phyloP scores from a whole-genome alignment of 2,329 filamentous ascomycete genomes.

The Fusarium sublunatum region DNA sequence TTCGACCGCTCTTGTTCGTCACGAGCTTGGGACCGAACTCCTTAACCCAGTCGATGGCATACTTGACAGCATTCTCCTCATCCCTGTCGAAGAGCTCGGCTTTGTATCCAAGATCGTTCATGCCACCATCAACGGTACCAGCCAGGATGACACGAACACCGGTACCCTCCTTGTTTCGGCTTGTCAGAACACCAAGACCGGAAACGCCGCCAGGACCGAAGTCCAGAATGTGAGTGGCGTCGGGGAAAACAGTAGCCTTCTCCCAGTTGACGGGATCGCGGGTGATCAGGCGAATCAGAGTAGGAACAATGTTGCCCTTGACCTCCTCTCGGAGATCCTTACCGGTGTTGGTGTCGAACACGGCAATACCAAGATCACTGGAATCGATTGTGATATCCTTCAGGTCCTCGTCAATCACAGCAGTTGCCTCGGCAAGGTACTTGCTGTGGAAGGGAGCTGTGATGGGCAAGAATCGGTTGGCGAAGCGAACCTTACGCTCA shows the following conservation, averaged over 20 bases:
- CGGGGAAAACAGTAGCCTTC: conserved; percentile 88
- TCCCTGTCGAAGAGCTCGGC: conserved; percentile 97
- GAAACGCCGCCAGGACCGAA: conserved; percentile 98
- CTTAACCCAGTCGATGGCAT: conserved; percentile 96
- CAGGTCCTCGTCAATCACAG: conserved; percentile 86
- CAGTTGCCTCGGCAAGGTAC: conserved; percentile 85
- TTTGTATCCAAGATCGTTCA: conserved; percentile 95
- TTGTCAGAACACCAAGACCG: conserved; percentile 93
- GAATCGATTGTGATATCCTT: conserved; percentile 82
- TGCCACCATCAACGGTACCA: conserved; percentile 90
- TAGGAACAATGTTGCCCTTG: conserved; percentile 83
- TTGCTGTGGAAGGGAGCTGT: conserved; percentile 98
- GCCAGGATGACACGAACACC: conserved; percentile 96
- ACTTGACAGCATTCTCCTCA: conserved; percentile 93
- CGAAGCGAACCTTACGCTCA: conserved; percentile 94
- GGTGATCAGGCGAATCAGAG: conserved; percentile 91
- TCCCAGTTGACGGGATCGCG: conserved; percentile 97
- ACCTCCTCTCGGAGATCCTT: conserved; percentile 80
- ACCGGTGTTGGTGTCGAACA: conserved; percentile 91
- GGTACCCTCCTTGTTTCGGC: conserved; percentile 98
- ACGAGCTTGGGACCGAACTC: conserved; percentile 94
- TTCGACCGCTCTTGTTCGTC: conserved; percentile 88
- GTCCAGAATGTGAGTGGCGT: conserved; percentile 93
- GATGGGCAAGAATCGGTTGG: conserved; percentile 96
- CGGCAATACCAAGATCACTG: conserved; percentile 80